Evolutionary conservation across 73 alveolate genomes (phyloP).

Genomic region (Paramecium primaurelia): DNA sequence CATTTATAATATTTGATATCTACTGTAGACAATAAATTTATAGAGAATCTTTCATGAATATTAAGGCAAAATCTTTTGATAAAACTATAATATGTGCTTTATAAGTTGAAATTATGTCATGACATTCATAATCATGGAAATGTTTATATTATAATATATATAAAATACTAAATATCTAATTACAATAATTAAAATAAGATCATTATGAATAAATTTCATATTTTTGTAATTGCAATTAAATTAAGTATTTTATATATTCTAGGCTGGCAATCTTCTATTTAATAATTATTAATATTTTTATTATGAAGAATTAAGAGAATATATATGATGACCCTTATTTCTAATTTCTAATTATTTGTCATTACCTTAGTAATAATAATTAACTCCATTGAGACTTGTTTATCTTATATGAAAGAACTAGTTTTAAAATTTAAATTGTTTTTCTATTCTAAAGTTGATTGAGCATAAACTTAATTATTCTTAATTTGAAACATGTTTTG

Average conservation of each 20-base stretch:
- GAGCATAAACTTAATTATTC: background rate
- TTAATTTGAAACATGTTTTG: background rate
- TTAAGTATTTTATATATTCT: background rate
- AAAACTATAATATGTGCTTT: background rate
- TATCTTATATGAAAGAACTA: background rate
- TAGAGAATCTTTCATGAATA: background rate
- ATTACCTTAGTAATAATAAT: background rate
- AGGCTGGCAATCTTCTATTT: background rate
- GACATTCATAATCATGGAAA: constrained; percentile 36
- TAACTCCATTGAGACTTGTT: background rate
- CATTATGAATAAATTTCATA: background rate
- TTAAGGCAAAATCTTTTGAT: background rate
- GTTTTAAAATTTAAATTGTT: background rate
- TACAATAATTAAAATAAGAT: background rate
- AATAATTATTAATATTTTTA: background rate
- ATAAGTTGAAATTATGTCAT: background rate
- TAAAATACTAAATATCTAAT: background rate
- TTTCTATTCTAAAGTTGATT: background rate
- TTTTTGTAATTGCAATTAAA: background rate
- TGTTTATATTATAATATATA: background rate
- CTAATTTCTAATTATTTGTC: background rate
- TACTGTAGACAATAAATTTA: background rate
- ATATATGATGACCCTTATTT: background rate
- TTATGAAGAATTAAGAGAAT: background rate
- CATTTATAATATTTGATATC: constrained; percentile 31